A percentile compares a stretch with the other conserved stretches of the same genome.
Evolutionary conservation across 257 asterid genomes (phyloP).

Genomic region (Eustoma russellianum): DNA sequence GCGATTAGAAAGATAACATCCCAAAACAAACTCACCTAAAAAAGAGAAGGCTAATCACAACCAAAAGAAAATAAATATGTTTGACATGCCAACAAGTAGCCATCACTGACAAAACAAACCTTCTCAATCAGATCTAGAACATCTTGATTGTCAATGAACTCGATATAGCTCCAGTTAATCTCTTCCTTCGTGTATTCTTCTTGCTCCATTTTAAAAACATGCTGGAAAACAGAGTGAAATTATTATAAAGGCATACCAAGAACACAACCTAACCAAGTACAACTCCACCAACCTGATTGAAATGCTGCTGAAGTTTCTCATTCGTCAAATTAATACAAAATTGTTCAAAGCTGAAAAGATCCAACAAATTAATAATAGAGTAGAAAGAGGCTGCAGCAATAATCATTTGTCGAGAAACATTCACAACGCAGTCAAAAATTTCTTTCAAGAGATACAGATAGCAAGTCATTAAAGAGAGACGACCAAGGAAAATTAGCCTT

Average conservation of each 20-base stretch:
- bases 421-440: not conserved
- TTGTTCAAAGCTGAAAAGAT: conserved; percentile 76
- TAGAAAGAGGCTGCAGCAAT: not conserved
- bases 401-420: conserved; percentile 2
- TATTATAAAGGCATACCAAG: conserved; percentile 3
- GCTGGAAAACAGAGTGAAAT: conserved; percentile 45
- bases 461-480: not conserved
- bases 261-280: conserved; percentile 6
- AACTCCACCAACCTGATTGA: conserved; percentile 66
- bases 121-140: conserved; percentile 88
- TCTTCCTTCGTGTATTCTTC: conserved; percentile 99
- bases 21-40: not conserved
- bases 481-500: too few relatives aligned
- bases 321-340: too few relatives aligned
- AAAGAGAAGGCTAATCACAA: not conserved
- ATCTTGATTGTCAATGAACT: conserved; percentile 97
- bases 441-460: not conserved
- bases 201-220: conserved; percentile 99
- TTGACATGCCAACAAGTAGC: not conserved
- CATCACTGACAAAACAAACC: conserved; percentile 30
- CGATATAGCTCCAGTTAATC: conserved; percentile 98
- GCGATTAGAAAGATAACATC: not conserved
- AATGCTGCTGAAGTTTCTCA: conserved; percentile 98
- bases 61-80: conserved; percentile 1
- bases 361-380: conserved; percentile 11